Evolutionary conservation across 2,329 filamentous ascomycete genomes (phyloP), one percentile per base, ranked within the genome.

Genomic region (Paecilomyces sp.): DNA sequence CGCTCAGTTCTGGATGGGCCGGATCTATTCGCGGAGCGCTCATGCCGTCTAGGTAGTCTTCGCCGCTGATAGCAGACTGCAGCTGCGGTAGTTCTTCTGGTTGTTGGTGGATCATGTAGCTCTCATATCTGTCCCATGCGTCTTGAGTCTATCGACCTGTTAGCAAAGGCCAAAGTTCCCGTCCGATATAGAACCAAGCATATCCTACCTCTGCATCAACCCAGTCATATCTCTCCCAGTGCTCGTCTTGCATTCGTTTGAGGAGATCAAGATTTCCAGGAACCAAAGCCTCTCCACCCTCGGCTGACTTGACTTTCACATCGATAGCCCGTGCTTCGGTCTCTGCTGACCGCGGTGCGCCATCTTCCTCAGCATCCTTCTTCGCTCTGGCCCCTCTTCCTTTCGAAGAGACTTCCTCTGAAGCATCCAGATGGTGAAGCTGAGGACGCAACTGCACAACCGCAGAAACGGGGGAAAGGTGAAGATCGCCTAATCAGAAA

Each of bases 361-460:
- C 57, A 24, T 81, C 80, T 59, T 83, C 80, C 12, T 76, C 72
- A 12, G 67, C 62, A 25, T 77, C 73, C 61, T 74, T 76, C 65
- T 72, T 76, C 63, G 65, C 62, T 63, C 73, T 68, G 31, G 61
- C 65, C 58, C 73, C 66, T 57, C 72, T 68, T 4, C 65, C 69
- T 57, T 73, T 74, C 3, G 66, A 63, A 3, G 72, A 69, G 7
- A 90, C 83, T 68, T 97, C 91, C 54, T 88, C 82, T 54, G 86
- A 77, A 3, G 94, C 93, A 76, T 97, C 94, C 66, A 97, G 82
- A 76, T 97, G 92, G 76, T 96, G 91, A 62, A 96, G 89, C 70
- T 97, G 91, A 0, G 94, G 92, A 3, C 92, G 89, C 70, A 99
- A 86, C 71, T 96, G 91, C 51, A 96, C 89, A 53, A 96, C 85